Base-by-base conservation (phyloP, 768 basidiomycete genomes). In the Termitomyces sp. region DNA sequence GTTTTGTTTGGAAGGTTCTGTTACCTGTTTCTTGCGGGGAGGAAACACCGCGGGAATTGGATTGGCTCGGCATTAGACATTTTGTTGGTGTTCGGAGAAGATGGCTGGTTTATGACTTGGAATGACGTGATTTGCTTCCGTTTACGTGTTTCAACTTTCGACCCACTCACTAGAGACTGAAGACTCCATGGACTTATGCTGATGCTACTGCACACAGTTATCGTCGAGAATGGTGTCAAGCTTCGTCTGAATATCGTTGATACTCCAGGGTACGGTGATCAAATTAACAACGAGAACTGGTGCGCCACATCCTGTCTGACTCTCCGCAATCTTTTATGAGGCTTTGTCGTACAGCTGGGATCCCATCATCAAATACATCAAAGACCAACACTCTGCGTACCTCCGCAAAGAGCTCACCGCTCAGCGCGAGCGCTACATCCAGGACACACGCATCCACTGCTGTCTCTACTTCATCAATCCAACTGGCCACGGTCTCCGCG, bases 231-330 rank as follows among this genome's bases (percentile, higher is more conserved):
- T 63, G 93, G 93, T 55, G 96, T 99, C 59, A 88, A 86, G 70
- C 83, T 99, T 59, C 85, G 93, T 51, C 77, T 99, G 67, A 98
- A 98, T 81, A 98, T 99, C 62, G 93, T 98, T 63, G 96, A 99
- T 74, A 99, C 97, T 11, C 96, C 96, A 53, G 96, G 97, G 35
- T 99, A 95, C 66, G 96, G 95, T 46, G 96, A 99, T 82, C 92
- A 95, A 67, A 85, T 99, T 71, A 96, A 99, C 84, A 99, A 99
- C 73, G 96, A 99, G 73, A 90, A 90, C 72, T 98, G 97, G 92
- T 95, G 66, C 47, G 86, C 73, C 29, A 37, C 37, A 40, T 53
- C 59, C 37, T 57, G 10, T 11, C 4, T 53, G 32, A 34, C 9
- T 47, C 46, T 49, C 54, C 1, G 5, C 32, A 31, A 47, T 51